phyloP scores from a whole-genome alignment of 2,329 filamentous ascomycete genomes.

The Aspergillus sp. region DNA sequence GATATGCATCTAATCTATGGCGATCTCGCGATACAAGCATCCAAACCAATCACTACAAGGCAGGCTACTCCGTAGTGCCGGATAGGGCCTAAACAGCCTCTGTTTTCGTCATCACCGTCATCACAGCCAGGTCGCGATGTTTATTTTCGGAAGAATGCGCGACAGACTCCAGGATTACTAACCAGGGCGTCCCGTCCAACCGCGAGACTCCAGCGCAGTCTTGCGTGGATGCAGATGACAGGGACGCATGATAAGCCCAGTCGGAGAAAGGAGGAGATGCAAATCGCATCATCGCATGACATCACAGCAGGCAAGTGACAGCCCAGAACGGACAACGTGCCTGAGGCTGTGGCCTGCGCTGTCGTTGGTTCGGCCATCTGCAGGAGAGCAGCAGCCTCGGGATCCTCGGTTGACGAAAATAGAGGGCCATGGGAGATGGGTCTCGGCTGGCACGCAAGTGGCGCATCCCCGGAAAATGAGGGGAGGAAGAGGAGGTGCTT shows the following conservation, averaged over 20 bases:
- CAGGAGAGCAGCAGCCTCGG: slow-evolving; percentile 2
- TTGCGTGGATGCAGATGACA: slow-evolving; percentile 1
- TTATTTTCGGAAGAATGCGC: neutral
- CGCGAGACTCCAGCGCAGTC: neutral
- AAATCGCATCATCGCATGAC: slow-evolving; percentile 10
- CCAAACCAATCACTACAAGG: no score
- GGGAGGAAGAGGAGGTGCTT: neutral
- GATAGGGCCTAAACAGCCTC: neutral
- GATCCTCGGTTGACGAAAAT: slow-evolving; percentile 9
- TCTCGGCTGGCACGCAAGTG: neutral
- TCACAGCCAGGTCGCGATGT: no score
- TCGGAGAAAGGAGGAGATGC: neutral
- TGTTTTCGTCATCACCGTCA: neutral
- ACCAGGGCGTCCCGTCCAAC: neutral
- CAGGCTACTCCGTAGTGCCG: no score
- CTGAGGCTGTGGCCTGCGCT: slow-evolving; percentile 3
- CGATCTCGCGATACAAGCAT: no score
- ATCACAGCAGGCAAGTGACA: slow-evolving; percentile 9
- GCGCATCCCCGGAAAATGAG: neutral
- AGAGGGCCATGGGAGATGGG: neutral
- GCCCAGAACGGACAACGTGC: slow-evolving; percentile 5
- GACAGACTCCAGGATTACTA: neutral
- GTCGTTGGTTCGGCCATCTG: neutral
- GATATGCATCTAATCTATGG: neutral
- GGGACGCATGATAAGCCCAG: slow-evolving; percentile 3